Conservation (phyloP, 192 early-diverging fungal genomes). For the Backusella mclennaniae region DNA sequence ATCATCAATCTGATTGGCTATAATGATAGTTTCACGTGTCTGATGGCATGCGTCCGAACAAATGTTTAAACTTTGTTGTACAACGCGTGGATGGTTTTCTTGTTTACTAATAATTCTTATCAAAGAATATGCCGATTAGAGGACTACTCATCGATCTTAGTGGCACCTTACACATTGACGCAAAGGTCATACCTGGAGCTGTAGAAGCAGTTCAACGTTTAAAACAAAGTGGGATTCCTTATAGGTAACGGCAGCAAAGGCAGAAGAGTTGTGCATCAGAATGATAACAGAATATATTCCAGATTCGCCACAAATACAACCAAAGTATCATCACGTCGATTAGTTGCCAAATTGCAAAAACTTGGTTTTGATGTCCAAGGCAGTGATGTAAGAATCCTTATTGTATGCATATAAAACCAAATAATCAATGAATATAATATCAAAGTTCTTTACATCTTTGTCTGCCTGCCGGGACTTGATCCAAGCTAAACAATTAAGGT, state of each 20-base stretch:
- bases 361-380: slow-evolving; percentile 70
- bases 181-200: slow-evolving; percentile 61
- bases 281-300: slow-evolving; percentile 21
- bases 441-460: slow-evolving; percentile 79
- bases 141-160: slow-evolving; percentile 78
- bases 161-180: slow-evolving; percentile 78
- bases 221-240: slow-evolving; percentile 52
- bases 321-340: slow-evolving; percentile 57
- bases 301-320: slow-evolving; percentile 92
- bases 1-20: too few species aligned
- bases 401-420: background rate
- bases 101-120: background rate
- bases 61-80: background rate
- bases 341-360: slow-evolving; percentile 56
- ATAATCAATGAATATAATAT: background rate
- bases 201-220: slow-evolving; percentile 63
- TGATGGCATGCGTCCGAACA: background rate
- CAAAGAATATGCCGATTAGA: slow-evolving; percentile 13
- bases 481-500: slow-evolving; percentile 42
- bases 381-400: slow-evolving; percentile 43
- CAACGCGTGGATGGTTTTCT: background rate
- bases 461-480: slow-evolving; percentile 70
- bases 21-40: too few species aligned
- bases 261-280: background rate
- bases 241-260: slow-evolving; percentile 17